A percentile compares a stretch with the other conserved stretches of the same genome.
Conservation (phyloP, 192 early-diverging fungal genomes). For the Phlyctochytrium arcticum region DNA sequence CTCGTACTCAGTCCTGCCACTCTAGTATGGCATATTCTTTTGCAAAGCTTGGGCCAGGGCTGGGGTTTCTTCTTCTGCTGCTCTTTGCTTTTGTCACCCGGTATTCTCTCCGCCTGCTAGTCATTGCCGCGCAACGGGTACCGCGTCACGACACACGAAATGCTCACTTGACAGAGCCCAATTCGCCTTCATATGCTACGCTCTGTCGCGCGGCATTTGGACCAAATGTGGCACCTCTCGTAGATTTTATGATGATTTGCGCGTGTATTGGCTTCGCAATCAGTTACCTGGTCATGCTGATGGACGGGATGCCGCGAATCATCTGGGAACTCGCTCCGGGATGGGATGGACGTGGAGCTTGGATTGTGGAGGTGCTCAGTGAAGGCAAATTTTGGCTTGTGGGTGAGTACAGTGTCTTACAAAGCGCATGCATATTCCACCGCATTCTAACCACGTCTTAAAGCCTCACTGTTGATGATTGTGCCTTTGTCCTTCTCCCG, state of each 20-base stretch:
- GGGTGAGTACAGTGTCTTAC: neutral
- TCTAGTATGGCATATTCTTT: slow-evolving; percentile 66
- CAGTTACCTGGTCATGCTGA: slow-evolving; percentile 82
- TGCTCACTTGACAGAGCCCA: slow-evolving; percentile 35
- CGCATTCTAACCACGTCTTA: neutral
- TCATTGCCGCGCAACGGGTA: slow-evolving; percentile 13
- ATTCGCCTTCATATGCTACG: slow-evolving; percentile 55
- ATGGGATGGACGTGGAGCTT: slow-evolving; percentile 2
- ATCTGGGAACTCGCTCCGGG: slow-evolving; percentile 1
- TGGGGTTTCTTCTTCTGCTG: slow-evolving; percentile 70
- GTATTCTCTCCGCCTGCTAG: slow-evolving; percentile 73
- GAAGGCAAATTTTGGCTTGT: slow-evolving; percentile 65
- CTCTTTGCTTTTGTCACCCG: slow-evolving; percentile 64
- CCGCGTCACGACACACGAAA: neutral
- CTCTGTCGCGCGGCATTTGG: slow-evolving; percentile 50
- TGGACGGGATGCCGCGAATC: slow-evolving; percentile 66
- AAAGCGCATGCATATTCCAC: no score
- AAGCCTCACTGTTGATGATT: slow-evolving; percentile 63
- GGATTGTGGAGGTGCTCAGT: neutral
- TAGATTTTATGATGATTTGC: slow-evolving; percentile 78
- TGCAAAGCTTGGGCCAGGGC: slow-evolving; percentile 65
- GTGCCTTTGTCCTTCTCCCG: slow-evolving; percentile 70
- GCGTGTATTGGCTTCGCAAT: slow-evolving; percentile 88
- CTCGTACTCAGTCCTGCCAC: neutral
- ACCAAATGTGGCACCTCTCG: slow-evolving; percentile 70